Evolutionary conservation across 1,139 yeast genomes (phyloP), one percentile per base, ranked within the genome.

Genomic region (Scheffersomyces quercinus): DNA sequence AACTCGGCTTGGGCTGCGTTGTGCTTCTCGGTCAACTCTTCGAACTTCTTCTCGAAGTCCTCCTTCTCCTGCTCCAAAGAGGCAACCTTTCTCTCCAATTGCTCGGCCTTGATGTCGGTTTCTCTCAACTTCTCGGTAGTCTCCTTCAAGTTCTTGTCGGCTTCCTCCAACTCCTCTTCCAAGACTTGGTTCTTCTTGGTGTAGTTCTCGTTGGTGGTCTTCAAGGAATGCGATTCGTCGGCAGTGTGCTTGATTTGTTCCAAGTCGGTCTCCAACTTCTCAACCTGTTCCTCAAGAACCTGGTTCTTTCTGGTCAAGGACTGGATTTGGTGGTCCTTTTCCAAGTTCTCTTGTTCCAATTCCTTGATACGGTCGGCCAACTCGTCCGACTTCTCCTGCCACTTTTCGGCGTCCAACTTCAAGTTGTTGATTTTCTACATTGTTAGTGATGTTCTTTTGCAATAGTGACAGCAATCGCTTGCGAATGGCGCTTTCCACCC

Each of bases 361-460:
- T 80, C 86, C 79, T 91, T 93, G 73, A 88, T 83, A 67, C 84
- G 84, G 52, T 79, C 83, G 48, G 83, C 70, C 60, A 88, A 81
- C 60, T 88, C 97, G 62, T 93, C 99, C 50, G 95, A 86, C 77
- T 90, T 88, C 68, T 89, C 97, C 76, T 91, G 97, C 88, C 98
- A 95, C 61, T 86, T 77, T 76, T 95, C 99, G 55, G 97, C 91
- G 67, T 93, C 99, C 61, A 88, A 78, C 74, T 91, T 91, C 70
- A 93, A 83, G 73, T 84, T 83, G 77, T 79, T 85, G 77, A 93
- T 77, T 83, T 93, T 91, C 95, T 87, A 49, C 6, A 54, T 35
- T 48, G 64, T 61, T 56, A 56, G 63, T 57, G 47, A 35, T 37
- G 43, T 37, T 37, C 14, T 14, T 10, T 10, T 2, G 9, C 10